phyloP scores from a whole-genome alignment of 176 grass and related monocot species.

The Puya raimondii region DNA sequence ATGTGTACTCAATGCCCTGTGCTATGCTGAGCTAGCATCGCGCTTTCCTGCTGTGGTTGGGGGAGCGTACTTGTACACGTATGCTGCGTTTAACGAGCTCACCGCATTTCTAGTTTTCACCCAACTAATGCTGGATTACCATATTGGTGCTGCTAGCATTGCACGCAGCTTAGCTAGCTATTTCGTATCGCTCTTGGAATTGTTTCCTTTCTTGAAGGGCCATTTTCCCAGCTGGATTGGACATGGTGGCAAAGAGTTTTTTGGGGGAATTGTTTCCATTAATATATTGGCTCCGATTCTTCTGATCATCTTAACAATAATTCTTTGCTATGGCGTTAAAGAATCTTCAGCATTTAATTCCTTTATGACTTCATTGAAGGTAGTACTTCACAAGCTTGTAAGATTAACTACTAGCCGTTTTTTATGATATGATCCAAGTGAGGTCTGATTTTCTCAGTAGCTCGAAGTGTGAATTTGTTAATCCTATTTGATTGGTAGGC shows the following conservation, averaged over 20 bases:
- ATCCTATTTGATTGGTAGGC: too few relatives aligned
- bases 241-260: slow-evolving; percentile 63
- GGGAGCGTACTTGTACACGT: slow-evolving; percentile 89
- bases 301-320: slow-evolving; percentile 50
- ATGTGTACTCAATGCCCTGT: slow-evolving; percentile 75
- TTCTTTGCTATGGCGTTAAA: slow-evolving; percentile 81
- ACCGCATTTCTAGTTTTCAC: slow-evolving; percentile 87
- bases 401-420: neutral
- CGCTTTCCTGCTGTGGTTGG: slow-evolving; percentile 91
- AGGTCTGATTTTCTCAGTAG: too few relatives aligned
- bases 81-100: slow-evolving; percentile 87
- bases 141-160: slow-evolving; percentile 83
- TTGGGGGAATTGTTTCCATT: slow-evolving; percentile 67
- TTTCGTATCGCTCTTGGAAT: slow-evolving; percentile 72
- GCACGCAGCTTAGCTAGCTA: slow-evolving; percentile 87
- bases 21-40: slow-evolving; percentile 86
- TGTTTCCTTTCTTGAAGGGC: slow-evolving; percentile 70
- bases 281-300: slow-evolving; percentile 88
- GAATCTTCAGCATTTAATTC: slow-evolving; percentile 76
- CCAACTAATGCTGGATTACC: slow-evolving; percentile 94
- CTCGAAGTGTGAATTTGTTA: too few relatives aligned
- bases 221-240: slow-evolving; percentile 85
- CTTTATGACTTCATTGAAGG: slow-evolving; percentile 91
- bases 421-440: neutral
- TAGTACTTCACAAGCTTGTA: slow-evolving; percentile 8